A percentile compares a stretch with the other conserved stretches of the same genome.
Conservation (phyloP, 345 rosid species). For the Corchorus olitorius region DNA sequence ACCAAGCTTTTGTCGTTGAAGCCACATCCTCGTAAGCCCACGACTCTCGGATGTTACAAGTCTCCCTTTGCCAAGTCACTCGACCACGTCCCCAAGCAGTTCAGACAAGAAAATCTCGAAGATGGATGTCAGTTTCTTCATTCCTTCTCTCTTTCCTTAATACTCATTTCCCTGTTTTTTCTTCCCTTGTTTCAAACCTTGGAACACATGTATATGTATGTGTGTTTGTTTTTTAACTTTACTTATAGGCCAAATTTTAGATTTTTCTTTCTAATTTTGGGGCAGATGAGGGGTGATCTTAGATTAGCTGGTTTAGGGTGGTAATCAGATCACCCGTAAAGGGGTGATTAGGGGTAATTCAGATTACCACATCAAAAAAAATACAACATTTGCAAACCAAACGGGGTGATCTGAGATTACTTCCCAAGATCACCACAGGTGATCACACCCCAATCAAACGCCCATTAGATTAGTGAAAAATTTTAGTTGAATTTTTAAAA, state of each 20-base stretch:
- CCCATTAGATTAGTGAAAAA: too few species aligned
- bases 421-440: too few species aligned
- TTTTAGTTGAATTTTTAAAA: too few species aligned
- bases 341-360: too few species aligned
- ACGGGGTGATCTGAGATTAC: too few species aligned
- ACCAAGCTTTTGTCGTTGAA: conserved; percentile 34
- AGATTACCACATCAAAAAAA: too few species aligned
- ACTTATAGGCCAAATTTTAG: not conserved
- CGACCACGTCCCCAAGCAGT: conserved; percentile 77
- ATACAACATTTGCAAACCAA: too few species aligned
- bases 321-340: too few species aligned
- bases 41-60: conserved; percentile 31
- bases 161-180: not conserved
- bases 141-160: not conserved
- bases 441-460: too few species aligned
- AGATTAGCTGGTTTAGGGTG: too few species aligned
- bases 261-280: not conserved
- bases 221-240: not conserved
- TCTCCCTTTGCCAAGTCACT: conserved; percentile 45
- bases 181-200: conserved; percentile 1
- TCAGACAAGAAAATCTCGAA: conserved; percentile 70
- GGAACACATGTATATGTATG: not conserved
- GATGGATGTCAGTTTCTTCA: conserved; percentile 71
- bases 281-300: too few species aligned
- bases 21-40: conserved; percentile 25